phyloP scores from a whole-genome alignment of 345 rosid genomes.

The Rubroshorea leprosula region DNA sequence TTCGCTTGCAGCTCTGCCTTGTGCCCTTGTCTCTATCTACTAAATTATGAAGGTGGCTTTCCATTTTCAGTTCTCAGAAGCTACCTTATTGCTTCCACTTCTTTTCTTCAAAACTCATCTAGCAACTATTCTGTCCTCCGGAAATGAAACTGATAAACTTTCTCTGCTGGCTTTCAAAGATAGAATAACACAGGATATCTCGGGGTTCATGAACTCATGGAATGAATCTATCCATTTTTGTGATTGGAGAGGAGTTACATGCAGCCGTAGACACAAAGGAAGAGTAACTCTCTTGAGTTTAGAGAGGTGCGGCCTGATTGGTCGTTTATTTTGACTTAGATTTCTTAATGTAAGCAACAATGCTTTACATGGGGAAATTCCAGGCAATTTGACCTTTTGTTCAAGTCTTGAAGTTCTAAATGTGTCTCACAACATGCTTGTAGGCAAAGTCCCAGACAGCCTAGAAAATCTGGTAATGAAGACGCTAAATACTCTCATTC shows the following conservation, averaged over 20 bases:
- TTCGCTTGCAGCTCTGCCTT: no score
- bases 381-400: conserved; percentile 11
- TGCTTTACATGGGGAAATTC: conserved; percentile 17
- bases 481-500: neutral
- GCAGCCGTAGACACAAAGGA: conserved; percentile 5
- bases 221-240: no score
- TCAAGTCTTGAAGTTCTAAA: neutral
- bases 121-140: no score
- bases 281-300: conserved; percentile 10
- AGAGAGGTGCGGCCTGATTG: neutral
- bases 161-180: no score
- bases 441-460: conserved; percentile 10
- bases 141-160: no score
- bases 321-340: neutral
- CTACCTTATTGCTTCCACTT: no score
- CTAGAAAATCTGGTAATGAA: neutral
- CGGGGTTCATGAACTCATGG: no score
- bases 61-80: no score
- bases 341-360: neutral
- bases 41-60: no score
- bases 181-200: no score
- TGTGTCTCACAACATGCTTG: neutral
- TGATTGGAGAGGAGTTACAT: conserved; percentile 11
- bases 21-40: no score
- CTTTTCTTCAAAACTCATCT: no score